Conservation (phyloP, 306 rosid species). For the Pterocarpus macrocarpus region DNA sequence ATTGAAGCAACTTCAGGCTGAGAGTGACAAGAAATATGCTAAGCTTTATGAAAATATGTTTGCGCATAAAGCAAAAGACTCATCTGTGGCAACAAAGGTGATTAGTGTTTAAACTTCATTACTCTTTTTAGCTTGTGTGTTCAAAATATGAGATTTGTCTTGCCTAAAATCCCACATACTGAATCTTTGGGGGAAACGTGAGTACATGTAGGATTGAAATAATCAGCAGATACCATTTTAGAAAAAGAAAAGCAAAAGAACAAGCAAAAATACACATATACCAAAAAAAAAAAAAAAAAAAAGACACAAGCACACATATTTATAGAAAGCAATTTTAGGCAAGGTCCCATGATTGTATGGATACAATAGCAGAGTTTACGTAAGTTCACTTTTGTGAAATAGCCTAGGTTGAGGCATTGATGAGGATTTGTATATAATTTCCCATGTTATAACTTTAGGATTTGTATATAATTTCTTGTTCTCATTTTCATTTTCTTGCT, state of each 20-base stretch:
- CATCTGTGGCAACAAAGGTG: constrained; percentile 56
- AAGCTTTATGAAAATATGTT: constrained; percentile 68
- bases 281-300: too few species aligned
- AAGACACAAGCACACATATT: too few species aligned
- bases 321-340: too few species aligned
- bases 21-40: constrained; percentile 69
- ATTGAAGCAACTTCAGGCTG: constrained; percentile 70
- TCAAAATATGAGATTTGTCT: constrained; percentile 12
- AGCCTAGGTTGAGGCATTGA: constrained; percentile 21
- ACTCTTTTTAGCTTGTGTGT: constrained; percentile 20
- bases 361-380: too few species aligned
- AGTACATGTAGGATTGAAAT: neutral
- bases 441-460: neutral
- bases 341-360: too few species aligned
- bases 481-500: constrained; percentile 16
- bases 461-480: neutral
- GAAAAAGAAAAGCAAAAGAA: constrained; percentile 9
- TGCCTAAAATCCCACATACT: neutral
- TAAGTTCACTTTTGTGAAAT: neutral
- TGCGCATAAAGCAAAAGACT: constrained; percentile 47
- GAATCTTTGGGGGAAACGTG: neutral
- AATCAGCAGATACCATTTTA: neutral
- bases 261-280: neutral
- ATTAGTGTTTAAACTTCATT: constrained; percentile 10
- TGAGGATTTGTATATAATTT: neutral